Conservation (phyloP, 768 basidiomycete species). For the Boletus tylopilopsis region DNA sequence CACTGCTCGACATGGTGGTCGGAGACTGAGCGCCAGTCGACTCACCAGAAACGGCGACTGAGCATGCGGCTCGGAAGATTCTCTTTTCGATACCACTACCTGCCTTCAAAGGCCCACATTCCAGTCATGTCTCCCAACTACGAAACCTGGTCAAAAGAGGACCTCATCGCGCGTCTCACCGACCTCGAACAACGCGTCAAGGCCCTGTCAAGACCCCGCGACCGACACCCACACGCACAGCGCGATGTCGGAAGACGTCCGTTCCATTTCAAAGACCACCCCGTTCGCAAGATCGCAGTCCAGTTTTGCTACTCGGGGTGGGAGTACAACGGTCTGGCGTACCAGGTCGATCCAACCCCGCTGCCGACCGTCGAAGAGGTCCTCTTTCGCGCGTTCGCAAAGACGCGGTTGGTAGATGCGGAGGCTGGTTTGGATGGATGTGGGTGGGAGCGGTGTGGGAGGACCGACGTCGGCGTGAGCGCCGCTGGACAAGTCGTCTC, state of each 20-base stretch:
- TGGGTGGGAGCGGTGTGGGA: conserved; percentile 86
- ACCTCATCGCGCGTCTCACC: conserved; percentile 4
- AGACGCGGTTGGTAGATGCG: conserved; percentile 72
- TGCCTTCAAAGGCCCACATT: conserved; percentile 26
- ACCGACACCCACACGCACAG: conserved; percentile 5
- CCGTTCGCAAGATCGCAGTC: conserved; percentile 87
- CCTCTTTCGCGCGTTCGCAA: conserved; percentile 74
- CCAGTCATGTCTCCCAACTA: conserved; percentile 42
- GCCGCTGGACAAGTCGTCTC: conserved; percentile 92
- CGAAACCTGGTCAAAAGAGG: conserved; percentile 41
- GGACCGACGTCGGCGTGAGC: conserved; percentile 95
- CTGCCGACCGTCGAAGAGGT: conserved; percentile 90
- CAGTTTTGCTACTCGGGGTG: conserved; percentile 91
- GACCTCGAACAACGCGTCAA: neutral
- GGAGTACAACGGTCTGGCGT: conserved; percentile 89
- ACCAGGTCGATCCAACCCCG: conserved; percentile 65
- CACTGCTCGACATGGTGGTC: too few species aligned
- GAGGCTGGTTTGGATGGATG: conserved; percentile 78
- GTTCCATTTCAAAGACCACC: conserved; percentile 66
- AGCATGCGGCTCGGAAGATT: conserved; percentile 31
- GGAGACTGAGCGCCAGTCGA: too few species aligned
- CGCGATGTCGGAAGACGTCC: conserved; percentile 30
- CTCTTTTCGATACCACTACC: conserved; percentile 32
- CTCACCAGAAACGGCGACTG: neutral
- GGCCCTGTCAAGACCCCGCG: too few species aligned